Conservation (phyloP, 805 yeast genomes). For the Cyberlindnera japonica region DNA sequence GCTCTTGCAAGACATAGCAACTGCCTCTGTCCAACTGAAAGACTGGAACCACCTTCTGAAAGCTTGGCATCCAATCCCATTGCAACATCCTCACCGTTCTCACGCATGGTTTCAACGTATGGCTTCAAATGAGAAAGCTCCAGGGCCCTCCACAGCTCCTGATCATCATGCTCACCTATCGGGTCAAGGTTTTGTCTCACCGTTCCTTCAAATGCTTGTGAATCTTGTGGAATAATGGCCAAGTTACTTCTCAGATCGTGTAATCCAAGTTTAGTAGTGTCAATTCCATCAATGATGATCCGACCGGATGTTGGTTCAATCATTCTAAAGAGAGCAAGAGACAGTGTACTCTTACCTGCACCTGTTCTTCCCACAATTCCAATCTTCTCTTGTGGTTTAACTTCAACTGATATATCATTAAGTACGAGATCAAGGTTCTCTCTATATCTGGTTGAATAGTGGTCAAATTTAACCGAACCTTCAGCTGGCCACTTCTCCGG, state of each 20-base stretch:
- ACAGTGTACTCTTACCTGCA: conserved; percentile 88
- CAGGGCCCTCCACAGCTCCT: conserved; percentile 78
- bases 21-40: conserved; percentile 76
- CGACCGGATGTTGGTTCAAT: conserved; percentile 71
- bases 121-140: conserved; percentile 73
- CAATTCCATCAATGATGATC: conserved; percentile 66
- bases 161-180: conserved; percentile 58
- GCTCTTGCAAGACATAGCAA: conserved; percentile 81
- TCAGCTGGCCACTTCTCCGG: conserved; percentile 65
- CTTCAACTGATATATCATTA: conserved; percentile 57
- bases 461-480: conserved; percentile 63
- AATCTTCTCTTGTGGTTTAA: conserved; percentile 75
- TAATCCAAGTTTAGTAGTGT: conserved; percentile 63
- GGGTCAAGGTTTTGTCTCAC: conserved; percentile 88
- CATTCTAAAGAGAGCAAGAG: conserved; percentile 78
- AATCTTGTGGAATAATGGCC: conserved; percentile 90
- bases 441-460: conserved; percentile 81
- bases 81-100: conserved; percentile 36
- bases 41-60: conserved; percentile 66
- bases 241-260: conserved; percentile 71
- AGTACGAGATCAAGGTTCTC: conserved; percentile 76
- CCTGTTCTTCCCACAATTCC: conserved; percentile 98
- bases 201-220: conserved; percentile 87
- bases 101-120: conserved; percentile 55
- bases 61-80: conserved; percentile 49